These are phyloP conservation scores for Acanthochlamys bracteata DNA, from an alignment of 106 monocot species.

Conservation along the genomic window DNA sequence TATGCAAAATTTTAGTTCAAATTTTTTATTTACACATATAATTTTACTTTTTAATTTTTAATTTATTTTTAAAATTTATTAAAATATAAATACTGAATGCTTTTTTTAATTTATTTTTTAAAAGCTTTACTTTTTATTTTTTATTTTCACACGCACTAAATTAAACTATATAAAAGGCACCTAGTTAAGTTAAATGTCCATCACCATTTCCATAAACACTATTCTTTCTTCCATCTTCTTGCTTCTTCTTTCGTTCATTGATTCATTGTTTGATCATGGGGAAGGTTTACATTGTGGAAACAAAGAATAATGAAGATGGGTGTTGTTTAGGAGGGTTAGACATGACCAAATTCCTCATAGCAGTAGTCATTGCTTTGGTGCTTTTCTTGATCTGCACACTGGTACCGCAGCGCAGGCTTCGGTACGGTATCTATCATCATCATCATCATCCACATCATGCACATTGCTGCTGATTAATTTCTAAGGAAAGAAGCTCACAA, in stretches of 20 bases:
- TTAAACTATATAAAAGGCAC: too few relatives aligned
- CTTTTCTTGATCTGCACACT: constrained; percentile 8
- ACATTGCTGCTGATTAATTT: too few relatives aligned
- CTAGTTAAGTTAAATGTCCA: not conserved
- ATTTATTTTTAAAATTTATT: too few relatives aligned
- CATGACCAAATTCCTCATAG: constrained; percentile 7
- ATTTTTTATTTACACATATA: too few relatives aligned
- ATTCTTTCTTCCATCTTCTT: not conserved
- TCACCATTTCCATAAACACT: not conserved
- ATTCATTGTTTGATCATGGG: not conserved
- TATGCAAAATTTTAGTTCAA: too few relatives aligned
- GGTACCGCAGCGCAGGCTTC: not conserved
- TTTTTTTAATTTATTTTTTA: too few relatives aligned
- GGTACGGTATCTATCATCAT: not conserved
- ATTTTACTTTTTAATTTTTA: too few relatives aligned
- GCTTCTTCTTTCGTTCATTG: not conserved
- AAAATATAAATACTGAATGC: too few relatives aligned
- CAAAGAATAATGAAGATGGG: constrained; percentile 6
- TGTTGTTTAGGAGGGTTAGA: not conserved
- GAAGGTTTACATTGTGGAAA: not conserved
- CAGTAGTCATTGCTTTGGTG: constrained; percentile 11
- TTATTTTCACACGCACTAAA: too few relatives aligned
- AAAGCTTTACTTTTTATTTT: too few relatives aligned
- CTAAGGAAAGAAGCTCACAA: too few relatives aligned
- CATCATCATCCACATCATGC: too few relatives aligned